phyloP scores from a whole-genome alignment of 352 stramenopile species.

The Thraustochytrium striatum region DNA sequence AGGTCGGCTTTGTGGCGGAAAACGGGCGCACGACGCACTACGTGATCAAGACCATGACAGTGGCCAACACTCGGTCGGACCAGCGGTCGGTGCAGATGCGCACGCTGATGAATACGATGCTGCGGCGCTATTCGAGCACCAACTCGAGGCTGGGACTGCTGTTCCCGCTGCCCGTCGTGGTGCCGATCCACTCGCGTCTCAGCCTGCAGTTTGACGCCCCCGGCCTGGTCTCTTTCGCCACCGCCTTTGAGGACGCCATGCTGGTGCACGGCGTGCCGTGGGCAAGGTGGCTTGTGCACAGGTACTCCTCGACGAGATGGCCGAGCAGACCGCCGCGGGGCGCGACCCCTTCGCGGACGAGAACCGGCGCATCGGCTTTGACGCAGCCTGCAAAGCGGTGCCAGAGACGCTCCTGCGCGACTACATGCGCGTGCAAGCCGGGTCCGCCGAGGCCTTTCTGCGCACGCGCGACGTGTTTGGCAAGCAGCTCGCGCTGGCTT shows the following conservation, averaged over 20 bases:
- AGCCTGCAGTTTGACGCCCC: slow-evolving; percentile 69
- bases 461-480: not conserved
- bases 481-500: not conserved
- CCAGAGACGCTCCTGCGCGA: slow-evolving; percentile 17
- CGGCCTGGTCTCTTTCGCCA: not conserved
- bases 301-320: not conserved
- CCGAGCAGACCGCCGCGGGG: not conserved
- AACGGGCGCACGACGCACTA: slow-evolving; percentile 2
- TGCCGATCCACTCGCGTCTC: slow-evolving; percentile 82
- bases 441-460: not conserved
- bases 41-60: slow-evolving; percentile 3
- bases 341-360: not conserved
- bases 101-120: slow-evolving; percentile 21
- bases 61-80: slow-evolving; percentile 6
- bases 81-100: slow-evolving; percentile 16
- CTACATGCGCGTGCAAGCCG: not conserved
- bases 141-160: slow-evolving; percentile 71
- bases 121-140: not conserved
- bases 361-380: not conserved
- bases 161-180: slow-evolving; percentile 83
- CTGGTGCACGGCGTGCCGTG: not conserved
- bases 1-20: not conserved
- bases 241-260: slow-evolving; percentile 31
- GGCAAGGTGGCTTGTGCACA: not conserved
- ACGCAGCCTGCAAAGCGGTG: not conserved